Evolutionary conservation across 2,329 filamentous ascomycete genomes (phyloP), one percentile per base, ranked within the genome.

Genomic region (Penicillium hesseltinei): DNA sequence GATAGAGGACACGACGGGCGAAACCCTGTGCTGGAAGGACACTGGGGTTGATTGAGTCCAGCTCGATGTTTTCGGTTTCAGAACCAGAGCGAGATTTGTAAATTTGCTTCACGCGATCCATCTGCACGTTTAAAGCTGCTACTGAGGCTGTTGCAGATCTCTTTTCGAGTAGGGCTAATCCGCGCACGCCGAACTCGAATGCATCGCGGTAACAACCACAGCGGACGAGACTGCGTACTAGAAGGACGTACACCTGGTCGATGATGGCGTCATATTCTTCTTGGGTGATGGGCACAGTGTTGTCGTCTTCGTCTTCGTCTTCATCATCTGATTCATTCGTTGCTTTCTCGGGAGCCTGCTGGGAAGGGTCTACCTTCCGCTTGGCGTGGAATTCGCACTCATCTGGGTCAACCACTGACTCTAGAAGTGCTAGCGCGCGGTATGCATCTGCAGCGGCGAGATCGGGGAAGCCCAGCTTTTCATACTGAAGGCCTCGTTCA

Each of bases 391-490:
- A 95, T 73, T 97, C 91, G 65, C 90, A 92, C 39, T 85, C 84
- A 60, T 93, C 89, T 55, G 74, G 74, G 54, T 94, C 88, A 62
- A 82, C 75, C 36, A 91, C 83, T 63, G 94, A 91, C 69, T 97
- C 93, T 17, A 89, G 84, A 46, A 99, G 79, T 4, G 96, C 83
- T n/a, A 97, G 81, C 1, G 92, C 92, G 54, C 89, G 88, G 72
- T 97, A 97, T 5, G 91, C 91, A 78, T 97, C 92, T 35, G 91
- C 91, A 11, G 88, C 88, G 5, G 92, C 92, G 39, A 99, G 84
- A 73, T 99, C 94, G 0, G 91, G 91, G 73, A 96, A 97, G 38
- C 86, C 90, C 46, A 97, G 81, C 45, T 85, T 79, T 17, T 86
- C 83, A 73, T 97, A 86, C 42, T 89, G 79, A 35, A 83, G 77